Percentiles rank a stretch among this genome's conserved stretches.
Conservation (phyloP, 257 asterid genomes). For the Nicotiana paniculata region DNA sequence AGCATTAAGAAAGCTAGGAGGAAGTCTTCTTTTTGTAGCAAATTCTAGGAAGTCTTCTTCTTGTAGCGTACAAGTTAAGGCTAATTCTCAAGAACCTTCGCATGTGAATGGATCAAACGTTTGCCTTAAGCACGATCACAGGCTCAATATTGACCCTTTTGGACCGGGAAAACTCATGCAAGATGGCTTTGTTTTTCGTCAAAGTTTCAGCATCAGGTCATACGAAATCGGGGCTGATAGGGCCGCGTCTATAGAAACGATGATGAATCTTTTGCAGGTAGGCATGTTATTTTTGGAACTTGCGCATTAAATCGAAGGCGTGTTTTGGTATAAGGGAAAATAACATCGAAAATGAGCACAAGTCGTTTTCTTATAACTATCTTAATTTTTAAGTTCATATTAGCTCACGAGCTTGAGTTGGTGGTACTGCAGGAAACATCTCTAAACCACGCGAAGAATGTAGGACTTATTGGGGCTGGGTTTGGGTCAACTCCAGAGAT, state of each 20-base stretch:
- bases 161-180: constrained; percentile 78
- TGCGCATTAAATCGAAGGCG: too few relatives aligned
- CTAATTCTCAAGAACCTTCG: constrained; percentile 76
- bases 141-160: constrained; percentile 63
- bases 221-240: constrained; percentile 97
- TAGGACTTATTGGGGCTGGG: constrained; percentile 82
- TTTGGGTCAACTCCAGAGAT: constrained; percentile 98
- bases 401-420: constrained; percentile 19
- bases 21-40: constrained; percentile 15
- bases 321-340: too few relatives aligned
- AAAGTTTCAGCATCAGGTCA: constrained; percentile 90
- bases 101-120: constrained; percentile 88
- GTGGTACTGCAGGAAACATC: constrained; percentile 72
- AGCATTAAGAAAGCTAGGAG: constrained; percentile 44
- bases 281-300: too few relatives aligned
- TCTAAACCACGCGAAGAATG: constrained; percentile 76
- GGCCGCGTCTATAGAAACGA: constrained; percentile 85
- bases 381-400: not conserved
- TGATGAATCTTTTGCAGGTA: constrained; percentile 95
- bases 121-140: constrained; percentile 47
- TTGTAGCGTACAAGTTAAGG: constrained; percentile 57
- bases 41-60: constrained; percentile 56
- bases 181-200: constrained; percentile 81
- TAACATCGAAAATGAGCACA: too few relatives aligned
- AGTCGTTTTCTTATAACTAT: too few relatives aligned